Evolutionary conservation across 2,329 filamentous ascomycete genomes (phyloP).

Genomic region (Penicillium sp.): DNA sequence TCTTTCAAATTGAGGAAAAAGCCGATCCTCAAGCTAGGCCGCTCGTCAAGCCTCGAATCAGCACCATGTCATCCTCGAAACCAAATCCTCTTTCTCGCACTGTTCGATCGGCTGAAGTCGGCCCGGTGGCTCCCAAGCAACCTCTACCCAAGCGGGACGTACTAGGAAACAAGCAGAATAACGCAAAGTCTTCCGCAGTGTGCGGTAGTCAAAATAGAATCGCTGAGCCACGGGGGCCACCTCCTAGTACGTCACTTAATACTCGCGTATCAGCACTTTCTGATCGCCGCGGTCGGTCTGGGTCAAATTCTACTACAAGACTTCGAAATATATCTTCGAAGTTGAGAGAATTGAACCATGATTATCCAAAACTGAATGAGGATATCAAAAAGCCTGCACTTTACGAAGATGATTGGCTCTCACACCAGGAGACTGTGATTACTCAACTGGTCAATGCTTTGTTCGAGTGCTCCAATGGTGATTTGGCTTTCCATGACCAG

Average conservation of each 20-base stretch:
- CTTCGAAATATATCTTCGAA: slow-evolving; percentile 33
- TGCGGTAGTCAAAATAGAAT: not conserved
- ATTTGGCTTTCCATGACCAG: slow-evolving; percentile 21
- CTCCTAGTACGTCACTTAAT: slow-evolving; percentile 2
- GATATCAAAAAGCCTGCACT: slow-evolving; percentile 57
- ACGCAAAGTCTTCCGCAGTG: slow-evolving; percentile 1
- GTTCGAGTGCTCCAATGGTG: slow-evolving; percentile 42
- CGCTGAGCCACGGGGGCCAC: not conserved
- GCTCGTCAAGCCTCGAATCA: not conserved
- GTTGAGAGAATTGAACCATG: slow-evolving; percentile 23
- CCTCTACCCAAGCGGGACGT: not conserved
- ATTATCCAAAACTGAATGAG: slow-evolving; percentile 56
- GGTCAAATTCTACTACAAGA: slow-evolving; percentile 28
- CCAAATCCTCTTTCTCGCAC: not conserved
- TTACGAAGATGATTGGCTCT: slow-evolving; percentile 64
- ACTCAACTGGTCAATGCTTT: slow-evolving; percentile 61
- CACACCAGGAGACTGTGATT: slow-evolving; percentile 61
- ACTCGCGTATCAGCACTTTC: slow-evolving; percentile 14
- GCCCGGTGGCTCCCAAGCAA: slow-evolving; percentile 1
- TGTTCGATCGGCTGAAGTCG: not conserved
- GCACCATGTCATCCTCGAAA: slow-evolving; percentile 6
- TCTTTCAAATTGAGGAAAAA: slow-evolving; percentile 20
- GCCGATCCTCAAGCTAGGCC: not conserved
- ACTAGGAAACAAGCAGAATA: slow-evolving; percentile 15
- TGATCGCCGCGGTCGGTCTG: slow-evolving; percentile 13